Base-by-base conservation (phyloP, 1,139 yeast genomes). In the Candida gigantensis region DNA sequence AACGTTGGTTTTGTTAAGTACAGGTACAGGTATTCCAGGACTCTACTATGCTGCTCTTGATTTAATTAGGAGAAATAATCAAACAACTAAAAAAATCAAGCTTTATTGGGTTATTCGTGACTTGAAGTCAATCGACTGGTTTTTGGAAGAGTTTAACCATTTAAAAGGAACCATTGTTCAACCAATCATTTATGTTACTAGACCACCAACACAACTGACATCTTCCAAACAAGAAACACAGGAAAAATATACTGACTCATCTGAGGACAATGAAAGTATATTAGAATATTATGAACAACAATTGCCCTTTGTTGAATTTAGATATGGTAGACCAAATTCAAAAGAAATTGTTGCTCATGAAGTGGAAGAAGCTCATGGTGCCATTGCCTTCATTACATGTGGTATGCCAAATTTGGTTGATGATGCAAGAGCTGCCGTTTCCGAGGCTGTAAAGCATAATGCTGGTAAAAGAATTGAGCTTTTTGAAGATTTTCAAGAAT, bases 81-180 rank as follows among this genome's bases (percentile, higher is more conserved):
- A 29, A 14, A 24, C 35, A 4, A 28, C 40, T 2, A 37, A 54
- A 28, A 40, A 43, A 35, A 53, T 68, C 30, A 68, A 72, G 52
- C 53, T 78, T 18, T 63, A 70, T 51, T 74, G 81, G 79, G 60
- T 65, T 15, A 63, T 77, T 18, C 68, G 77, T 50, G 65, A 72
- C 42, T 66, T 67, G 43, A 49, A 55, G 37, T 50, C 61, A 3
- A 41, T 62, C 18, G 60, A 55, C 33, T 61, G 67, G 67, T 58
- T 62, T 46, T 48, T 45, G 41, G 44, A 44, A 9, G 65, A 60
- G 42, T 51, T 61, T 41, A 31, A 38, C 25, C 43, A 46, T 24
- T 49, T 60, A 39, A 64, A 60, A 38, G 57, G 53, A 24, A 57
- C 69, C 2, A 49, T 55, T 7, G 57, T 69, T 21, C 55, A 62